Base-by-base conservation (phyloP, 176 grass and related monocot genomes). In the Tillandsia leiboldiana region DNA sequence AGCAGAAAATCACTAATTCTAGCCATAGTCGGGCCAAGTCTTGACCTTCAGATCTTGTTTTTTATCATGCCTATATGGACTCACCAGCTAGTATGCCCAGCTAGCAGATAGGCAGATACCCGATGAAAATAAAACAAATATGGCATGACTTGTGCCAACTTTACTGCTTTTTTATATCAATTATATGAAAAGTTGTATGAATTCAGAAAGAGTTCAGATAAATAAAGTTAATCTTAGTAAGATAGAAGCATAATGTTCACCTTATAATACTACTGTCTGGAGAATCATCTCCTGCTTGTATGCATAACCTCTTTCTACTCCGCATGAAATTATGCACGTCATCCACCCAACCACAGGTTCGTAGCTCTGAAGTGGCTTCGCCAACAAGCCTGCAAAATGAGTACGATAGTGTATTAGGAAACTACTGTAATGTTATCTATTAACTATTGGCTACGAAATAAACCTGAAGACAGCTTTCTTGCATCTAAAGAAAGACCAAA, bases 301-400 rank as follows among this genome's bases (percentile, higher is more conserved):
- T 50, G 57, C 75, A 51, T 1, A 48, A 75, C 48, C 70, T 84
- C 82, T 99, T 99, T 70, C 64, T 70, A 17, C 76, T 64, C 26
- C 72, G 77, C 90, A 99, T 99, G 64, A 81, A 99, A 78, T 79
- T 83, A 70, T 15, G 26, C 48, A 99, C 90, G 48, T 74, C 72
- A 82, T 99, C 80, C 61, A 81, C 80, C 95, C 95, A 93, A 66
- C 17, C 80, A 81, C 80, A 99, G 0, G 59, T 75, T n/a, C 65
- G 78, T 75, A 99, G 84, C 80, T 84, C 84, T 67, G 87, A 90
- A 50, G 50, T 53, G 61, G 87, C 90, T 82, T 82, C 82, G 65
- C 58, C 27, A 42, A 65, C 77, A 74, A 99, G 89, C 79, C 95
- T 99, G 51, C 49, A 65, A 50, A 73, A 0, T 51, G 22, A 65